Conservation (phyloP, 2,329 filamentous ascomycete genomes). For the Colletotrichum sojae region DNA sequence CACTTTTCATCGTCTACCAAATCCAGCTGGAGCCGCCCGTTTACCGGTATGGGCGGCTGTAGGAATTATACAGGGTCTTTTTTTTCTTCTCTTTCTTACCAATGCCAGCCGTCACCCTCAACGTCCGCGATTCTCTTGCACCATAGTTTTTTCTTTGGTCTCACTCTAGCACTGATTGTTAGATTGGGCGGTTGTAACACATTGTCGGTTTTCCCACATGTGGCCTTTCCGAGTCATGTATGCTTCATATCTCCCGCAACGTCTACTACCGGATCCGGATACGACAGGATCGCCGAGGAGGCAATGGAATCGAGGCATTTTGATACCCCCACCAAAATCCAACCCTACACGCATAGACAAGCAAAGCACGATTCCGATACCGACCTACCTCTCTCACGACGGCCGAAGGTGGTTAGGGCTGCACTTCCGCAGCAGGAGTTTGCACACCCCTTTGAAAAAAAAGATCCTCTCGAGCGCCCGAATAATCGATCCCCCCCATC, state of each 20-base stretch:
- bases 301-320: constrained; percentile 42
- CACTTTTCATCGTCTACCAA: constrained; percentile 38
- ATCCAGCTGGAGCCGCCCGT: constrained; percentile 38
- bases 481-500: constrained; percentile 20
- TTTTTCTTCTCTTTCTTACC: constrained; percentile 25
- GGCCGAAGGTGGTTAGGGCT: constrained; percentile 31
- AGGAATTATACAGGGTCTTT: constrained; percentile 36
- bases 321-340: constrained; percentile 42
- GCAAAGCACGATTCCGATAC: constrained; percentile 37
- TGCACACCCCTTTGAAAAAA: not conserved
- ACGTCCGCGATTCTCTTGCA: constrained; percentile 37
- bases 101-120: constrained; percentile 27
- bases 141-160: constrained; percentile 34
- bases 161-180: constrained; percentile 37
- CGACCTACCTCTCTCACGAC: constrained; percentile 28
- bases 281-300: constrained; percentile 39
- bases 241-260: constrained; percentile 41
- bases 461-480: constrained; percentile 1
- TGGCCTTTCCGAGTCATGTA: constrained; percentile 42
- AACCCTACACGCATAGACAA: constrained; percentile 39
- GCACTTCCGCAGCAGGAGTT: constrained; percentile 36
- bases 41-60: constrained; percentile 33
- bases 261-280: constrained; percentile 35
- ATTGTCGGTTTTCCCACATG: constrained; percentile 40
- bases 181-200: constrained; percentile 41